Percentiles rank a stretch among this genome's conserved stretches.
These are phyloP conservation scores for Ceratobasidium sp. DNA, from an alignment of 1,284 basidiomycete species.

Conservation along the genomic window DNA sequence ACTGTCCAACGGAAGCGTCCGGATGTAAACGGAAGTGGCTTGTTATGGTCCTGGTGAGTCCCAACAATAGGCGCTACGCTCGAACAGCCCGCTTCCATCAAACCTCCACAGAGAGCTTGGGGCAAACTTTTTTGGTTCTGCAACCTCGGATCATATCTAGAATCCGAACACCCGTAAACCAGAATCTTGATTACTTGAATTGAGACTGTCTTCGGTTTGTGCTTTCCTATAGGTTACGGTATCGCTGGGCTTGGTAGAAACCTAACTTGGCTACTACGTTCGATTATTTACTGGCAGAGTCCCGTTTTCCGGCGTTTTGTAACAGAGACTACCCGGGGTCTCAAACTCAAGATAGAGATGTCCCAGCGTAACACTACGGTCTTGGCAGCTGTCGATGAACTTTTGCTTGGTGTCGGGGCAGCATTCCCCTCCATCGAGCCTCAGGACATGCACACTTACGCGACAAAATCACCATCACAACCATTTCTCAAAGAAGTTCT, in stretches of 20 bases:
- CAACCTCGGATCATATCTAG: not conserved
- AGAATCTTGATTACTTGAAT: too few species aligned
- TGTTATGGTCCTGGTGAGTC: slow-evolving; percentile 6
- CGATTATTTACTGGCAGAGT: too few species aligned
- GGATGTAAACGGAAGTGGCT: slow-evolving; percentile 31
- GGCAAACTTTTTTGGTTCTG: not conserved
- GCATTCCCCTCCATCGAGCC: slow-evolving; percentile 36
- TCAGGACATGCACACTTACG: slow-evolving; percentile 39
- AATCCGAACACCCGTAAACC: too few species aligned
- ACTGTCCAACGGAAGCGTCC: slow-evolving; percentile 16
- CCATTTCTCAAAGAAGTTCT: slow-evolving; percentile 33
- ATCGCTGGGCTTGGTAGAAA: too few species aligned
- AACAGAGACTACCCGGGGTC: too few species aligned
- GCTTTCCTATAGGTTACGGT: too few species aligned
- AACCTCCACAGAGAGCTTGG: not conserved
- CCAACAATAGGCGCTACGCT: not conserved
- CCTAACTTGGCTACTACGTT: too few species aligned
- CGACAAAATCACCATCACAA: slow-evolving; percentile 33
- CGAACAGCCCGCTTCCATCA: not conserved
- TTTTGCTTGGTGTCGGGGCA: slow-evolving; percentile 19
- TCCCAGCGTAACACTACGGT: slow-evolving; percentile 2
- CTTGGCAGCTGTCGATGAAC: slow-evolving; percentile 24
- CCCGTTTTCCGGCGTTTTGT: too few species aligned
- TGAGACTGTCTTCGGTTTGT: too few species aligned
- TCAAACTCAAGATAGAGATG: not conserved